Conservation (phyloP, 345 rosid genomes). For the Populus ilicifolia region DNA sequence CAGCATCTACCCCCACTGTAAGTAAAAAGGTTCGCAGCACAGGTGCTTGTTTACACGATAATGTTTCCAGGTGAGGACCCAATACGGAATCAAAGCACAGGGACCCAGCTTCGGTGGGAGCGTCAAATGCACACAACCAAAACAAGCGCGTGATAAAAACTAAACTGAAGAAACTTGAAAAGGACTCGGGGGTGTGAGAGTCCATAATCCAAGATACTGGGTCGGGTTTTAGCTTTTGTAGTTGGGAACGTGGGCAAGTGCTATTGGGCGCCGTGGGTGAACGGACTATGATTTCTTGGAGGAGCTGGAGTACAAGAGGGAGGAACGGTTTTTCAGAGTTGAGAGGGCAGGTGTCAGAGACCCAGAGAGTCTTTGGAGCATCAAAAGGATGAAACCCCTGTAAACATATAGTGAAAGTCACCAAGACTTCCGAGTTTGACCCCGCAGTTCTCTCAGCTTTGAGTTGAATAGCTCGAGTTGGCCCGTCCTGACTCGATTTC, state of each 20-base stretch:
- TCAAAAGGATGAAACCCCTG: constrained; percentile 37
- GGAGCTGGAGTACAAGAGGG: constrained; percentile 68
- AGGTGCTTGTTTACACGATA: constrained; percentile 39
- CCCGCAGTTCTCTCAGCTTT: constrained; percentile 40
- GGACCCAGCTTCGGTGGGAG: constrained; percentile 69
- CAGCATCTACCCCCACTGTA: constrained; percentile 62
- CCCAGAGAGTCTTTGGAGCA: constrained; percentile 48
- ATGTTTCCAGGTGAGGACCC: constrained; percentile 48
- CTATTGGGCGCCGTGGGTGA: constrained; percentile 47
- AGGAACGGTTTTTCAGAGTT: constrained; percentile 70
- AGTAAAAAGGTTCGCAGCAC: constrained; percentile 61
- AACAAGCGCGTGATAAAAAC: constrained; percentile 66
- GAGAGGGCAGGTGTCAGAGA: constrained; percentile 60
- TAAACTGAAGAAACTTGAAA: constrained; percentile 64
- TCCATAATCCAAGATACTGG: constrained; percentile 78
- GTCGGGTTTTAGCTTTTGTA: constrained; percentile 55
- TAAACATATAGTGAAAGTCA: constrained; percentile 43
- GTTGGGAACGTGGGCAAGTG: constrained; percentile 59
- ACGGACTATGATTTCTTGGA: constrained; percentile 55
- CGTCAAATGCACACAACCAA: constrained; percentile 64
- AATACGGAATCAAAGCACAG: constrained; percentile 59
- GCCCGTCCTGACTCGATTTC: not conserved
- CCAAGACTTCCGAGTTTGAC: constrained; percentile 27
- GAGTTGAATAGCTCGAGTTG: constrained; percentile 48
- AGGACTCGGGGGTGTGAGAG: constrained; percentile 69